Conservation (phyloP, 2,329 filamentous ascomycete genomes). For the Penicillium sp. region DNA sequence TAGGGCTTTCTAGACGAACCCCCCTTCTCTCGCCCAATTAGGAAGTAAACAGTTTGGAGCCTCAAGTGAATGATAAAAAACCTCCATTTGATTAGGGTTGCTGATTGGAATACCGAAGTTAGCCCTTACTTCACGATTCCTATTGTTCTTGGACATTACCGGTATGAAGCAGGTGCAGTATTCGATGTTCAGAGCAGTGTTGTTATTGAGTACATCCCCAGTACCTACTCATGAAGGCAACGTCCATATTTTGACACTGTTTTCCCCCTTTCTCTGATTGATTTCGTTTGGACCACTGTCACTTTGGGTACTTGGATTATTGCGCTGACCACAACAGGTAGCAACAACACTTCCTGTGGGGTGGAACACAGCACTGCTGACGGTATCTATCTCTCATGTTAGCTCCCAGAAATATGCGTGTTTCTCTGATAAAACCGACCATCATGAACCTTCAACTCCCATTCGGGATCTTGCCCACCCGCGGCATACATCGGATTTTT, state of each 20-base stretch:
- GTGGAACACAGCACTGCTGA: slow-evolving; percentile 50
- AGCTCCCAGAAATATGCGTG: slow-evolving; percentile 5
- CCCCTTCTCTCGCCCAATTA: too few relatives aligned
- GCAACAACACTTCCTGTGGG: slow-evolving; percentile 48
- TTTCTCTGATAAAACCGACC: slow-evolving; percentile 31
- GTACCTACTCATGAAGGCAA: slow-evolving; percentile 22
- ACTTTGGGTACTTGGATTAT: slow-evolving; percentile 13
- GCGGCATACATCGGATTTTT: slow-evolving; percentile 43
- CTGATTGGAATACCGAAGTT: background rate
- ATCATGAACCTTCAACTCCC: slow-evolving; percentile 47
- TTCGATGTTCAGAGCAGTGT: too few relatives aligned
- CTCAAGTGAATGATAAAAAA: too few relatives aligned
- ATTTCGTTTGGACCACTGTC: slow-evolving; percentile 14
- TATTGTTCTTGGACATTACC: background rate
- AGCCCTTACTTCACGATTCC: background rate
- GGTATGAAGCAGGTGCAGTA: too few relatives aligned
- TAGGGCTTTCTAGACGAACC: too few relatives aligned
- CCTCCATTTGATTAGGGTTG: too few relatives aligned
- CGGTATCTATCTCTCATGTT: slow-evolving; percentile 38
- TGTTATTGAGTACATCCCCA: too few relatives aligned
- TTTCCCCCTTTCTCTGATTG: slow-evolving; percentile 27
- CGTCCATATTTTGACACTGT: slow-evolving; percentile 43
- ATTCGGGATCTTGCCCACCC: slow-evolving; percentile 45
- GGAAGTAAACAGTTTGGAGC: too few relatives aligned
- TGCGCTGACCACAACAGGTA: slow-evolving; percentile 51